Evolutionary conservation across 2,329 filamentous ascomycete genomes (phyloP), one percentile per base, ranked within the genome.

Genomic region (Aspergillus neotritici): DNA sequence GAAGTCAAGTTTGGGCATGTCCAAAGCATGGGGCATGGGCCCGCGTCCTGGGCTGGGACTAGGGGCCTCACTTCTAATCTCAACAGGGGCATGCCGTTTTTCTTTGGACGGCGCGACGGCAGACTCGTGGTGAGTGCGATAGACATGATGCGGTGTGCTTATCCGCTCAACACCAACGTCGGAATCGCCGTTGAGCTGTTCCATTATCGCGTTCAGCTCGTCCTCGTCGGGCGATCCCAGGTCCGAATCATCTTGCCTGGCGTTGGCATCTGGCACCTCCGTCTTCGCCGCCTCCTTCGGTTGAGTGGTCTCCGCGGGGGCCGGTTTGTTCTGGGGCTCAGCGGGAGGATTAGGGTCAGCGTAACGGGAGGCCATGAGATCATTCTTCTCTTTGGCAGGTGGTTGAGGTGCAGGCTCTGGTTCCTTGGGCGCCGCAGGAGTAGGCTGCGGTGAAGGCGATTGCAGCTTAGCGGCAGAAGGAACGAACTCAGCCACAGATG

Each of bases 181-280:
- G 2, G 84, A 85, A 52, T 88, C 81, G 37, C 75, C 79, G 46
- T 88, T 84, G 55, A 96, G 77, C 47, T 93, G 84, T 51, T 84
- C 80, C 88, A 97, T 95, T 40, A 96, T 82, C 34, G 85, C 87
- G 69, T 96, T 90, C 57, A 96, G 90, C 60, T 96, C 89, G 53
- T 91, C 59, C 30, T 66, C 64, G 43, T 69, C 55, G n/a, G 55
- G 57, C 1, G 66, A 67, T 15, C 67, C 65, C 4, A 57, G 47
- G 3, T 50, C 58, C 5, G 57, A 57, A 37, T 54, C 54, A 11
- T 54, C 40, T 28, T 49, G 43, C 10, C 43, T 40, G n/a, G 31
- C 33, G 21, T 39, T 42, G 6, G 25, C 35, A 29, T 46, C 25
- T 10, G 25, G 17, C 15, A 21, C 37, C 35, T 49, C 40, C 7